phyloP scores from a whole-genome alignment of 2,329 filamentous ascomycete genomes.

The Tolypocladium capitatum region DNA sequence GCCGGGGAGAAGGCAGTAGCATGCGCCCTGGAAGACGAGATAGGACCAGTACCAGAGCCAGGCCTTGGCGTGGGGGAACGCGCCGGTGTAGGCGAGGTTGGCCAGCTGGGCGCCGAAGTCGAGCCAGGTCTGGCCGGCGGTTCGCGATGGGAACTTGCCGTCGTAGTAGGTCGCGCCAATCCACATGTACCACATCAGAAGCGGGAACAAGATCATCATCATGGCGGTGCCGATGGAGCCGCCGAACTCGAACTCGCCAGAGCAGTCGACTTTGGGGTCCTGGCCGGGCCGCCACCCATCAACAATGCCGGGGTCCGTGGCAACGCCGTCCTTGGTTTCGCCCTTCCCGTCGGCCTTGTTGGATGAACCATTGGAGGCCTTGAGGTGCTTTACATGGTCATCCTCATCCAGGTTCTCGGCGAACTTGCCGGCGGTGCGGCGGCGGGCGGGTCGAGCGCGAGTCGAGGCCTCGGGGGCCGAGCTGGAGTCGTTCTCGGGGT shows the following conservation, averaged over 20 bases:
- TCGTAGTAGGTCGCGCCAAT: slow-evolving; percentile 87
- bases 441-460: slow-evolving; percentile 25
- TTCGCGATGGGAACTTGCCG: slow-evolving; percentile 61
- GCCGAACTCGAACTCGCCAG: slow-evolving; percentile 68
- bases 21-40: slow-evolving; percentile 68
- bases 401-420: slow-evolving; percentile 36
- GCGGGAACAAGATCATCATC: slow-evolving; percentile 90
- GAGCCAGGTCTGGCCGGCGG: slow-evolving; percentile 48
- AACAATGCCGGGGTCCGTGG: slow-evolving; percentile 12
- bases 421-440: slow-evolving; percentile 35
- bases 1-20: slow-evolving; percentile 78
- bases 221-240: slow-evolving; percentile 64
- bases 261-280: slow-evolving; percentile 51
- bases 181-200: slow-evolving; percentile 99
- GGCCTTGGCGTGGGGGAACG: slow-evolving; percentile 68
- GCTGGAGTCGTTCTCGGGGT: slow-evolving; percentile 36
- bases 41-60: slow-evolving; percentile 95
- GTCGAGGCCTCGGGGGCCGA: slow-evolving; percentile 29
- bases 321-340: slow-evolving; percentile 5
- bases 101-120: slow-evolving; percentile 64
- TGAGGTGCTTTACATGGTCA: slow-evolving; percentile 14
- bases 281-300: slow-evolving; percentile 48
- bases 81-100: slow-evolving; percentile 65
- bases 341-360: slow-evolving; percentile 4
- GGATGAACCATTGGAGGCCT: slow-evolving; percentile 11